Conservation (phyloP, 208 protist genomes). For the Balamuthia mandrillaris region DNA sequence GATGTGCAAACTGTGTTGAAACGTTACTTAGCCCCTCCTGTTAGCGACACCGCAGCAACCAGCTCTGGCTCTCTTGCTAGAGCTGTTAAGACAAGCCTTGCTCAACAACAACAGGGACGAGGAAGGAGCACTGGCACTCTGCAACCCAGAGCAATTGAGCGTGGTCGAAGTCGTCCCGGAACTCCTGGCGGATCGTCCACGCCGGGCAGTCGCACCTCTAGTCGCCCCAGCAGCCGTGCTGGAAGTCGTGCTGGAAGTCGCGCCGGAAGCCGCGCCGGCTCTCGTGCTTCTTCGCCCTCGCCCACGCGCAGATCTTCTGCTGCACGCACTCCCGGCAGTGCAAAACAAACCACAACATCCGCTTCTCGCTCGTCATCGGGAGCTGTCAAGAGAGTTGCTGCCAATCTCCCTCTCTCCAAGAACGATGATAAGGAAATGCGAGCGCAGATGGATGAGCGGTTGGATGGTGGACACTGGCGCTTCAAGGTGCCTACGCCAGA, state of each 20-base stretch:
- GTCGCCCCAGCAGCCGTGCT: neutral
- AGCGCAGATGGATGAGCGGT: neutral
- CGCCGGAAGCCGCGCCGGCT: neutral
- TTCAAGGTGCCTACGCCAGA: conserved; percentile 38
- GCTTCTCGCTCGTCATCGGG: neutral
- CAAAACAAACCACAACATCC: neutral
- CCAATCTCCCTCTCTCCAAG: neutral
- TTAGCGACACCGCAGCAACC: too few relatives aligned
- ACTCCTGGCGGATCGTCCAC: neutral
- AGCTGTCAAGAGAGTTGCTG: neutral
- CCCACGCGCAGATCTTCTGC: neutral
- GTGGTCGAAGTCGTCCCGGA: too few relatives aligned
- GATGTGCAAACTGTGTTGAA: too few relatives aligned
- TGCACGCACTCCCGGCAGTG: neutral
- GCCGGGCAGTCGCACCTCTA: neutral
- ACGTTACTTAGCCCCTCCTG: too few relatives aligned
- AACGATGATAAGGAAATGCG: conserved; percentile 32
- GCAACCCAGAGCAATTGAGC: too few relatives aligned
- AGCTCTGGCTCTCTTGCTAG: too few relatives aligned
- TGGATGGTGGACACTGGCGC: neutral
- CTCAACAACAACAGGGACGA: too few relatives aligned
- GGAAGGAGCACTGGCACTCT: too few relatives aligned
- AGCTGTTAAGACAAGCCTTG: too few relatives aligned
- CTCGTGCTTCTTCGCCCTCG: too few relatives aligned
- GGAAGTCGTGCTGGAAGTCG: too few relatives aligned